Percentiles rank a stretch among this genome's conserved stretches.
phyloP scores from a whole-genome alignment of 768 basidiomycete genomes.

The Leccinum imitatum region DNA sequence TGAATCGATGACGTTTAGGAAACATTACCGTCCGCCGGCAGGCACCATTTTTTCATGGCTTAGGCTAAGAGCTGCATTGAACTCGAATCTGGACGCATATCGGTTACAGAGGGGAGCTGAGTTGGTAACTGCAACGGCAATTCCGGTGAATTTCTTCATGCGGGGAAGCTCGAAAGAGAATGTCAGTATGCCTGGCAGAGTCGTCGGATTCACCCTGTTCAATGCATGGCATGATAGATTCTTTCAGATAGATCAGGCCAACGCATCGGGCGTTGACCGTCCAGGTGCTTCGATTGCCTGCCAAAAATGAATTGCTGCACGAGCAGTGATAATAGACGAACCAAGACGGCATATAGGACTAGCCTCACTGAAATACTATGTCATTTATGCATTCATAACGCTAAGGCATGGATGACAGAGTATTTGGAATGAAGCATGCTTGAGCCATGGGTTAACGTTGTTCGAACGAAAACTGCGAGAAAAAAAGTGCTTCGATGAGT shows the following conservation, averaged over 20 bases:
- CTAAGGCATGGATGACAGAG: too few species aligned
- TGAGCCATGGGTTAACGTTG: too few species aligned
- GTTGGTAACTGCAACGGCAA: conserved; percentile 43
- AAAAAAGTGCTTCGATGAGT: too few species aligned
- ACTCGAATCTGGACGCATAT: conserved; percentile 28
- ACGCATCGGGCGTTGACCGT: neutral
- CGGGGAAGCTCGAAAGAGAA: neutral
- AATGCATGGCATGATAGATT: conserved; percentile 3
- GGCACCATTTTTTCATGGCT: conserved; percentile 43
- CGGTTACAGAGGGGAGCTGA: conserved; percentile 43
- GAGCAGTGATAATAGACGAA: neutral
- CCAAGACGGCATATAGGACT: neutral
- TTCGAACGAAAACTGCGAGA: too few species aligned
- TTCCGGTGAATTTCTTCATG: conserved; percentile 31
- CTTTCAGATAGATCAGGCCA: conserved; percentile 17
- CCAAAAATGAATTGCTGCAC: neutral
- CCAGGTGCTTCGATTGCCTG: neutral
- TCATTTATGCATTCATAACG: neutral
- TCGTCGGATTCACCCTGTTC: neutral
- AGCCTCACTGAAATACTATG: neutral
- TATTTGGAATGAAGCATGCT: neutral
- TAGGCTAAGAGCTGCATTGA: too few species aligned
- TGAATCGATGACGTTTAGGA: conserved; percentile 28
- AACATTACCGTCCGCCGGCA: conserved; percentile 40
- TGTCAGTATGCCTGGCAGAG: neutral